Evolutionary conservation across 2,329 filamentous ascomycete species (phyloP).

Genomic region (Macrophomina phaseolina): DNA sequence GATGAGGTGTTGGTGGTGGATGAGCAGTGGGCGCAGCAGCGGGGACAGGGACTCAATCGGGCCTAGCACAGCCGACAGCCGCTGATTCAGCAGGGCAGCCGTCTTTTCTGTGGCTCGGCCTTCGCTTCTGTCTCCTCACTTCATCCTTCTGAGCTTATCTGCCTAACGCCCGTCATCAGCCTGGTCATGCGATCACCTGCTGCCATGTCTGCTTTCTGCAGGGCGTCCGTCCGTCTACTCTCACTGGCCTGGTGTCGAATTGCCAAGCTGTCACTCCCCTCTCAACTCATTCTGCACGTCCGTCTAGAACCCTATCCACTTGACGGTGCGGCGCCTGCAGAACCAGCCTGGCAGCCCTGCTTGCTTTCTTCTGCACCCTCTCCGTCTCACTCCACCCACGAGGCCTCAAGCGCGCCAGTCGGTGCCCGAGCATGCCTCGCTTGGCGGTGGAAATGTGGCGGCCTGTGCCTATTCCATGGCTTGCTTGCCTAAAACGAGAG

Average conservation of each 20-base stretch:
- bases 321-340: background rate
- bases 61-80: background rate
- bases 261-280: background rate
- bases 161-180: slow-evolving; percentile 18
- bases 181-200: slow-evolving; percentile 3
- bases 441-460: background rate
- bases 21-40: background rate
- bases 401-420: background rate
- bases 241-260: background rate
- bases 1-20: slow-evolving; percentile 3
- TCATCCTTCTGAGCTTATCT: slow-evolving; percentile 15
- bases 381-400: background rate
- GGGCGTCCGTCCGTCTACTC: background rate
- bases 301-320: background rate
- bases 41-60: background rate
- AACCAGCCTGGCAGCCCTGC: background rate
- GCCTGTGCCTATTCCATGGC: background rate
- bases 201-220: background rate
- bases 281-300: slow-evolving; percentile 2
- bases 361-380: background rate
- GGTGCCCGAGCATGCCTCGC: background rate
- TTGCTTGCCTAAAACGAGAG: background rate
- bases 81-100: background rate
- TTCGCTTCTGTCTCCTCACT: slow-evolving; percentile 10
- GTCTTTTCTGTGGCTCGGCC: background rate